A percentile compares a stretch with the other conserved stretches of the same genome.
Conservation (phyloP, 1,139 yeast genomes). For the Saccharomyces hybrid region DNA sequence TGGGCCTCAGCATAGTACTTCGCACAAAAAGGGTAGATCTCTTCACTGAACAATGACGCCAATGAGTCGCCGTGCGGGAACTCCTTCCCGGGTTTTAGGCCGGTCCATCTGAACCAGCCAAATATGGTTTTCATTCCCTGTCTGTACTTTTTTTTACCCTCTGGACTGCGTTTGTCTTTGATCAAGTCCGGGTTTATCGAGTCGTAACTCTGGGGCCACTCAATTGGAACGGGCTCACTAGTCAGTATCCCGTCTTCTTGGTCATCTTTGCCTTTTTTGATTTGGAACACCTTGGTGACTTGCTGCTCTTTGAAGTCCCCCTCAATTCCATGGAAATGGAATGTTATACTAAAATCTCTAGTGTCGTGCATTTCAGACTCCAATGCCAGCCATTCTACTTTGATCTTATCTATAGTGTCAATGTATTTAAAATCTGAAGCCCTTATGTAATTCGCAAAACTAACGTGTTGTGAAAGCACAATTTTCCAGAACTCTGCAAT, state of each 20-base stretch:
- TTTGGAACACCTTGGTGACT: slow-evolving; percentile 46
- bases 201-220: slow-evolving; percentile 56
- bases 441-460: slow-evolving; percentile 60
- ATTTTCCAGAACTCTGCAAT: slow-evolving; percentile 73
- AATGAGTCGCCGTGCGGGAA: slow-evolving; percentile 65
- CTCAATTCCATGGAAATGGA: slow-evolving; percentile 39
- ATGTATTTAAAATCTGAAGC: slow-evolving; percentile 62
- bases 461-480: slow-evolving; percentile 66
- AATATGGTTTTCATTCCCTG: slow-evolving; percentile 67
- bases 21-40: slow-evolving; percentile 62
- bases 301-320: slow-evolving; percentile 43
- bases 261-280: slow-evolving; percentile 13
- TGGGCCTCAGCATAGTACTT: slow-evolving; percentile 64
- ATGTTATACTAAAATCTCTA: slow-evolving; percentile 43
- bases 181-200: slow-evolving; percentile 45
- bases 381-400: slow-evolving; percentile 38
- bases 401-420: slow-evolving; percentile 51
- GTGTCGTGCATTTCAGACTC: slow-evolving; percentile 4
- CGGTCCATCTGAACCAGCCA: slow-evolving; percentile 73
- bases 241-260: slow-evolving; percentile 33
- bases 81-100: slow-evolving; percentile 62
- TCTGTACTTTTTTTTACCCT: slow-evolving; percentile 54
- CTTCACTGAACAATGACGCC: slow-evolving; percentile 55
- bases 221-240: slow-evolving; percentile 43
- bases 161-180: slow-evolving; percentile 37